Evolutionary conservation across 1,284 basidiomycete genomes (phyloP).

Genomic region (Austroboletus rostrupii): DNA sequence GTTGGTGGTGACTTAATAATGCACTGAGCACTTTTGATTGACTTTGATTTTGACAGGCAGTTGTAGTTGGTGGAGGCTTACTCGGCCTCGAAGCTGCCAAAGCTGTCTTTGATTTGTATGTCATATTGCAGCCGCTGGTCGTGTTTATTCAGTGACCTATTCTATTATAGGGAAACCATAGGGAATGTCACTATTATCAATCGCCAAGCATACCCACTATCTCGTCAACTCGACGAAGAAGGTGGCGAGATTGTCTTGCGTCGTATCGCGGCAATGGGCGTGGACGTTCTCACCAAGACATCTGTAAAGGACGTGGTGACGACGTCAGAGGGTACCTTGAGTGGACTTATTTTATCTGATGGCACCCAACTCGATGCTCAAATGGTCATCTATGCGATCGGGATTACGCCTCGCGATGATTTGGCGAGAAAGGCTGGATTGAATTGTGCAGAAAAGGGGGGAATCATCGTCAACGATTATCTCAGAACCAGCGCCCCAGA

Average conservation of each 20-base stretch:
- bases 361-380: slow-evolving; percentile 43
- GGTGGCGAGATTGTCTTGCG: slow-evolving; percentile 68
- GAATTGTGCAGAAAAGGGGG: slow-evolving; percentile 45
- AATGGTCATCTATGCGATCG: slow-evolving; percentile 63
- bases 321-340: slow-evolving; percentile 36
- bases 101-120: not conserved
- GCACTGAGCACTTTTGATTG: not conserved
- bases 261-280: slow-evolving; percentile 65
- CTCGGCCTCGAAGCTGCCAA: not conserved
- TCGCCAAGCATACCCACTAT: slow-evolving; percentile 60
- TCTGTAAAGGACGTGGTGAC: slow-evolving; percentile 44
- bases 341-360: slow-evolving; percentile 47
- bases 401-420: slow-evolving; percentile 70
- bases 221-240: slow-evolving; percentile 67
- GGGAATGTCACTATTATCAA: slow-evolving; percentile 53
- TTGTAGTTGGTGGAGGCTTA: not conserved
- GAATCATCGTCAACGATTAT: slow-evolving; percentile 57
- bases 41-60: slow-evolving; percentile 6
- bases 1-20: slow-evolving; percentile 11
- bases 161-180: slow-evolving; percentile 27
- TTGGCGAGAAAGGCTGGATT: slow-evolving; percentile 54
- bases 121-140: not conserved
- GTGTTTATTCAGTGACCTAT: no score
- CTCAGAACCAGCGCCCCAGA: slow-evolving; percentile 55
- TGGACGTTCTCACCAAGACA: slow-evolving; percentile 54